phyloP scores from a whole-genome alignment of 2,329 filamentous ascomycete species.

The Incumbomyces lentus region DNA sequence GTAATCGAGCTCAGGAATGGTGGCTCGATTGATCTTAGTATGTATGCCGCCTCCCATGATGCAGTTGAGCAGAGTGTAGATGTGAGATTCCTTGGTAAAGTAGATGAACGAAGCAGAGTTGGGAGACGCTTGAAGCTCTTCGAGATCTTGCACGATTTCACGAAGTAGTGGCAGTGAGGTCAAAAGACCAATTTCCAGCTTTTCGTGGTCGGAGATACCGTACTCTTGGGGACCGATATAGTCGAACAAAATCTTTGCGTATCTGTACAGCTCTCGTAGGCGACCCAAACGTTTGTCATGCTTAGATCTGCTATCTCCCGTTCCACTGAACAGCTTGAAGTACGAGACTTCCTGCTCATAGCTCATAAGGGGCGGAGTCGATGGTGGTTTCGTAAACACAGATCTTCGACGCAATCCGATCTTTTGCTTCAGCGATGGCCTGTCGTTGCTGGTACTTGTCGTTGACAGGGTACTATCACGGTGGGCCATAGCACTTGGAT shows the following conservation, averaged over 20 bases:
- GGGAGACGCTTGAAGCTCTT: conserved; percentile 91
- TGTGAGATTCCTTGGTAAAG: conserved; percentile 98
- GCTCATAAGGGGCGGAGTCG: conserved; percentile 41
- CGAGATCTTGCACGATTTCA: conserved; percentile 92
- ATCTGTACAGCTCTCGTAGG: conserved; percentile 80
- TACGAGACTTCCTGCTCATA: conserved; percentile 58
- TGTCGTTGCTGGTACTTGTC: conserved; percentile 20
- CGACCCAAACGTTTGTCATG: conserved; percentile 77
- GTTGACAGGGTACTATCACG: conserved; percentile 3
- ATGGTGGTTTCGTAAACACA: conserved; percentile 31
- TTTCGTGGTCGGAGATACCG: conserved; percentile 88
- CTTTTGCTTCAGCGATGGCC: conserved; percentile 28
- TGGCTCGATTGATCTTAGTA: conserved; percentile 90
- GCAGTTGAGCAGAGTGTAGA: conserved; percentile 95
- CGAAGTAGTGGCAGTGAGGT: conserved; percentile 88
- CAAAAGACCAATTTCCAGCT: conserved; percentile 93
- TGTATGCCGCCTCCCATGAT: conserved; percentile 94
- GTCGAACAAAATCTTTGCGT: conserved; percentile 92
- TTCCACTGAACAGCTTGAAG: conserved; percentile 80
- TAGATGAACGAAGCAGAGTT: conserved; percentile 96
- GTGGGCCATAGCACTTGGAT: not conserved
- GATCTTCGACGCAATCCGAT: conserved; percentile 44
- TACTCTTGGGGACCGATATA: conserved; percentile 99
- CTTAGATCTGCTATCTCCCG: conserved; percentile 64
- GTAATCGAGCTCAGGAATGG: conserved; percentile 94